phyloP scores from a whole-genome alignment of 371 early-diverging fungal genomes.

The Circinella umbellata region DNA sequence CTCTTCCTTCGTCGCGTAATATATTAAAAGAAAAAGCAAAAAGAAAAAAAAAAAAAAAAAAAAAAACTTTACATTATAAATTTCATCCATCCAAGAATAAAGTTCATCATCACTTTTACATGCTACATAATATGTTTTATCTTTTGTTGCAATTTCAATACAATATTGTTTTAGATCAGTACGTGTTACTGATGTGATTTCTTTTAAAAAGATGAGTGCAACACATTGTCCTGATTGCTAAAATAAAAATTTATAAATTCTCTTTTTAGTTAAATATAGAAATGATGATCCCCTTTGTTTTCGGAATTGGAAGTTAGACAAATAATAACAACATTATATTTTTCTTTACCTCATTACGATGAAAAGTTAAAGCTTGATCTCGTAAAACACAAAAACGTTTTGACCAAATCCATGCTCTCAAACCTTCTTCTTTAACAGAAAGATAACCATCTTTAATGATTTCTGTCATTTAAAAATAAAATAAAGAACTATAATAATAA shows the following conservation, averaged over 20 bases:
- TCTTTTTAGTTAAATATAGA: too few relatives aligned
- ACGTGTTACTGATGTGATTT: conserved; percentile 84
- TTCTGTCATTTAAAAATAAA: conserved; percentile 44
- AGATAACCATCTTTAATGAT: conserved; percentile 86
- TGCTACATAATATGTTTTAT: conserved; percentile 87
- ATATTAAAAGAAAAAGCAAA: too few relatives aligned
- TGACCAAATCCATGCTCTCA: conserved; percentile 91
- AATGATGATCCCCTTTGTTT: too few relatives aligned
- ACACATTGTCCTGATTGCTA: conserved; percentile 62
- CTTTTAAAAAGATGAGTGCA: conserved; percentile 89
- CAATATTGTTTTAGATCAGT: conserved; percentile 90
- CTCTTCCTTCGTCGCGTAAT: too few relatives aligned
- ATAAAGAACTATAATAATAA: background rate
- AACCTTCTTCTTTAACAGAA: conserved; percentile 88
- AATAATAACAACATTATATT: background rate
- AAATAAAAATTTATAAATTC: conserved; percentile 3
- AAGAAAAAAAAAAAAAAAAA: too few relatives aligned
- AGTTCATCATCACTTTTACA: conserved; percentile 95
- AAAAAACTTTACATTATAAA: conserved; percentile 81
- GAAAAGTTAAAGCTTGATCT: conserved; percentile 91
- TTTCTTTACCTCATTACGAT: conserved; percentile 85
- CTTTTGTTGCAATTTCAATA: conserved; percentile 90
- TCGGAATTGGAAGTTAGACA: too few relatives aligned
- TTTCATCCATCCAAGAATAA: conserved; percentile 98
- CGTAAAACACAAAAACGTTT: conserved; percentile 90